A percentile compares a stretch with the other conserved stretches of the same genome.
phyloP scores from a whole-genome alignment of 257 asterid genomes.

The Salvia hispanica region DNA sequence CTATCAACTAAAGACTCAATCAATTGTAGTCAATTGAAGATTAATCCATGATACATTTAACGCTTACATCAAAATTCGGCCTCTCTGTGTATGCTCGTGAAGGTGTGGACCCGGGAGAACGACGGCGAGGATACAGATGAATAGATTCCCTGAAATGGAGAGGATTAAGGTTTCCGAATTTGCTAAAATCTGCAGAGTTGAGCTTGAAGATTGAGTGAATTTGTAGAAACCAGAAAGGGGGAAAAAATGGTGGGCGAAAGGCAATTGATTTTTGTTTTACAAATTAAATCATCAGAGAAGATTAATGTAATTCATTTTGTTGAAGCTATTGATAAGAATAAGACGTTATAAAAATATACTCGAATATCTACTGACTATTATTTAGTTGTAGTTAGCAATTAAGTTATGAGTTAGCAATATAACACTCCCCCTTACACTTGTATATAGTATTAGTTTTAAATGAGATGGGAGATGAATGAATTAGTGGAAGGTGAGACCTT shows the following conservation, averaged over 20 bases:
- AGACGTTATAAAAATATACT: too few species aligned
- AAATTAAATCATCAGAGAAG: too few species aligned
- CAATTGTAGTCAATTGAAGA: slow-evolving; percentile 37
- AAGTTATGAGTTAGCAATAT: too few species aligned
- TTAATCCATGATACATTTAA: slow-evolving; percentile 29
- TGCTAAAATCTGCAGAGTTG: slow-evolving; percentile 10
- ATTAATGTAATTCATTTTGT: too few species aligned
- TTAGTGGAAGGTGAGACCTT: too few species aligned
- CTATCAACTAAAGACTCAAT: slow-evolving; percentile 55
- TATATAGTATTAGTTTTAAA: too few species aligned
- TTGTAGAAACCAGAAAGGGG: slow-evolving; percentile 19
- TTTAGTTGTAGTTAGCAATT: too few species aligned
- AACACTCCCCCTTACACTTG: too few species aligned
- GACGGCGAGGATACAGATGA: slow-evolving; percentile 3
- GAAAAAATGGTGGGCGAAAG: slow-evolving; percentile 42
- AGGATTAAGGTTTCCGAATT: slow-evolving; percentile 38
- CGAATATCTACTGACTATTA: too few species aligned
- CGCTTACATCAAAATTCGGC: slow-evolving; percentile 32
- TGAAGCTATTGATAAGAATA: too few species aligned
- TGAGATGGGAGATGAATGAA: too few species aligned
- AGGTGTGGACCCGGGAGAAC: neutral
- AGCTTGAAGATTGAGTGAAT: slow-evolving; percentile 28
- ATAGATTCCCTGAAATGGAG: slow-evolving; percentile 23
- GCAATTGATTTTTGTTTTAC: too few species aligned
- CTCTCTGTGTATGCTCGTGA: slow-evolving; percentile 3